Evolutionary conservation across 2,329 filamentous ascomycete genomes (phyloP).

Genomic region (Clonostachys sp.): DNA sequence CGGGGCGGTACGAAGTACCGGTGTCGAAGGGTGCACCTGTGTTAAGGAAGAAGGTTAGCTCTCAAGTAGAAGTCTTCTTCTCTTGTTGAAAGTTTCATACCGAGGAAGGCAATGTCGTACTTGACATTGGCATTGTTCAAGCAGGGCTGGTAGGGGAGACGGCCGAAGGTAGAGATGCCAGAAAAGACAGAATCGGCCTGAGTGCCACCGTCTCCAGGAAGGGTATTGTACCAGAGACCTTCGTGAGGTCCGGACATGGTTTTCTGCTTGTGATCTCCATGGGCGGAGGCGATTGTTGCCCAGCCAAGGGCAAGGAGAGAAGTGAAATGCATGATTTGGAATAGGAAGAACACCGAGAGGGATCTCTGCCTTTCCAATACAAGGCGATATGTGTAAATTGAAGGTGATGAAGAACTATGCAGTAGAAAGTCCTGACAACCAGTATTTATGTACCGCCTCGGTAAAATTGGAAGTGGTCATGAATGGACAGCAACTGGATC

Average conservation of each 20-base stretch:
- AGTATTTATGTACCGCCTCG: no score
- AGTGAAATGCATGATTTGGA: not conserved
- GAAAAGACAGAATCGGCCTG: constrained; percentile 86
- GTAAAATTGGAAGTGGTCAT: no score
- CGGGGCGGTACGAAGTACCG: constrained; percentile 78
- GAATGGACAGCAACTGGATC: no score
- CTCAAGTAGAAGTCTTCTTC: not conserved
- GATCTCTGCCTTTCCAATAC: no score
- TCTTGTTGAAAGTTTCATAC: constrained; percentile 32
- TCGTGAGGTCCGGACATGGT: constrained; percentile 65
- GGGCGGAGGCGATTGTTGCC: constrained; percentile 49
- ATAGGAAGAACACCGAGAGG: not conserved
- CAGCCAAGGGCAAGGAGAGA: constrained; percentile 29
- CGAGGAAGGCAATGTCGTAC: constrained; percentile 84
- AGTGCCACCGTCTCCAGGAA: constrained; percentile 80
- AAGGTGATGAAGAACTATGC: no score
- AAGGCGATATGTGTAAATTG: no score
- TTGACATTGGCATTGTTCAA: constrained; percentile 63
- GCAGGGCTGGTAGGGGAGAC: constrained; percentile 73
- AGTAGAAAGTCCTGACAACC: no score
- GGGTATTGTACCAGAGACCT: constrained; percentile 75
- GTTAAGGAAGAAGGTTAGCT: not conserved
- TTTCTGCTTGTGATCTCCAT: constrained; percentile 56
- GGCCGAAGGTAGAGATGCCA: constrained; percentile 81
- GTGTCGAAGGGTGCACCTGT: constrained; percentile 82